Conservation (phyloP, 139 green algal genomes). For the Chlamydomonas sphaeroides region DNA sequence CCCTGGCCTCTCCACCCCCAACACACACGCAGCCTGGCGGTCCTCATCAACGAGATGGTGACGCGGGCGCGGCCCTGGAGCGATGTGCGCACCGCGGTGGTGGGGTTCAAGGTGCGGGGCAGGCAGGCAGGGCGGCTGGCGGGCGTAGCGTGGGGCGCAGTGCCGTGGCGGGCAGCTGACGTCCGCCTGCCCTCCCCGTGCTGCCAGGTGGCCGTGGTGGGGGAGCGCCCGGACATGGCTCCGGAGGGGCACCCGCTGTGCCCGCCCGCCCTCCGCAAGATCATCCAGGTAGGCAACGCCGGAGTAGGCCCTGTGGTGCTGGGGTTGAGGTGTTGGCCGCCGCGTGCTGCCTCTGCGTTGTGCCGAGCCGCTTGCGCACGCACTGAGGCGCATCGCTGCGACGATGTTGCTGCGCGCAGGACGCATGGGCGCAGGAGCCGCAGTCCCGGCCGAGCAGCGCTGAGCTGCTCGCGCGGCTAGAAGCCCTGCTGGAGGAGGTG, state of each 20-base stretch:
- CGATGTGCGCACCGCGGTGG: neutral
- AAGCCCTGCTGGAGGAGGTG: neutral
- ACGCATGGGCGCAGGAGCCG: conserved; percentile 6
- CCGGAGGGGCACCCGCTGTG: neutral
- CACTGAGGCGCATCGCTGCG: too few relatives aligned
- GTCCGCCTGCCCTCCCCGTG: too few relatives aligned
- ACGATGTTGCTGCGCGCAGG: too few relatives aligned
- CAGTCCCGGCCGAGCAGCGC: conserved; percentile 20
- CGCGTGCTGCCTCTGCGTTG: too few relatives aligned
- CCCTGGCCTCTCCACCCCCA: too few relatives aligned
- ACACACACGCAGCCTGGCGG: too few relatives aligned
- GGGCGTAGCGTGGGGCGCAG: too few relatives aligned
- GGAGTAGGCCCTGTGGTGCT: too few relatives aligned
- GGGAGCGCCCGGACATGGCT: neutral
- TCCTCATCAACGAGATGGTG: neutral
- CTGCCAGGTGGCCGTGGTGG: neutral
- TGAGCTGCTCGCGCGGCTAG: conserved; percentile 17
- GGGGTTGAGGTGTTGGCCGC: too few relatives aligned
- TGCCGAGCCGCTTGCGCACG: too few relatives aligned
- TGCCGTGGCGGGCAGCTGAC: too few relatives aligned
- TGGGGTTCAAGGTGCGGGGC: neutral
- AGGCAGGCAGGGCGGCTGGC: too few relatives aligned
- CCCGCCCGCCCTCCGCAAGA: neutral
- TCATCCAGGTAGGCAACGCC: conserved; percentile 14
- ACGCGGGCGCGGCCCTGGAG: neutral